Conservation (phyloP, 2,329 filamentous ascomycete species). For the Claviceps pazoutovae region DNA sequence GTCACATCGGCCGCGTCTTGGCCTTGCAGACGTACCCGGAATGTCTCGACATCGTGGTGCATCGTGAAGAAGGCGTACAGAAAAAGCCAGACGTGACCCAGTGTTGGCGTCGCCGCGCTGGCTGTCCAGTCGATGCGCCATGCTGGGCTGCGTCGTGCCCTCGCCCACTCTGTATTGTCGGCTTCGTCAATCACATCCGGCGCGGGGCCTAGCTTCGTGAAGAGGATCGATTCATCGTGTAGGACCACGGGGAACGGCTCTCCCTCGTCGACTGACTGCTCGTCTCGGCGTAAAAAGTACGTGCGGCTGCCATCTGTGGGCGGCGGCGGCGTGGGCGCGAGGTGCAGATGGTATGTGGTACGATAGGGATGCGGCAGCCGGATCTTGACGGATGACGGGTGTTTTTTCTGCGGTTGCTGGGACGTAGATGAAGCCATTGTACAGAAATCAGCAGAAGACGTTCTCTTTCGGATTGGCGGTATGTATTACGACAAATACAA, state of each 20-base stretch:
- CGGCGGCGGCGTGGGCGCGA: conserved; percentile 3
- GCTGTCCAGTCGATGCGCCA: not conserved
- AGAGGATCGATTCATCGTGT: not conserved
- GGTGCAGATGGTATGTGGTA: conserved; percentile 13
- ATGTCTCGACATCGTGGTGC: not conserved
- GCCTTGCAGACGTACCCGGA: not conserved
- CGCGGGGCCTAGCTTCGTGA: not conserved
- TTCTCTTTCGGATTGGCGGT: not conserved
- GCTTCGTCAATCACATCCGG: not conserved
- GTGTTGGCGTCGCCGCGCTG: not conserved
- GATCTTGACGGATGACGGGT: not conserved
- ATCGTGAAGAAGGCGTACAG: conserved; percentile 2
- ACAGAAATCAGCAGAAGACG: too few species aligned
- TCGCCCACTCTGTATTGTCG: conserved; percentile 1
- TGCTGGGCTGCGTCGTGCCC: conserved; percentile 1
- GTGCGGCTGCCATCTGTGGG: conserved; percentile 2
- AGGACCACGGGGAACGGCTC: conserved; percentile 8
- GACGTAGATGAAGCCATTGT: not conserved
- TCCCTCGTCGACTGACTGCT: conserved; percentile 7
- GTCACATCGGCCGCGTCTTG: not conserved
- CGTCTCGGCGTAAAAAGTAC: conserved; percentile 11
- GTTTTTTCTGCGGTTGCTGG: not conserved
- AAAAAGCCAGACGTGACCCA: conserved; percentile 2
- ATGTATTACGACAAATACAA: too few species aligned
- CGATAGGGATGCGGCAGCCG: conserved; percentile 10